Conservation (phyloP, 805 yeast species). For the Saturnispora sekii region DNA sequence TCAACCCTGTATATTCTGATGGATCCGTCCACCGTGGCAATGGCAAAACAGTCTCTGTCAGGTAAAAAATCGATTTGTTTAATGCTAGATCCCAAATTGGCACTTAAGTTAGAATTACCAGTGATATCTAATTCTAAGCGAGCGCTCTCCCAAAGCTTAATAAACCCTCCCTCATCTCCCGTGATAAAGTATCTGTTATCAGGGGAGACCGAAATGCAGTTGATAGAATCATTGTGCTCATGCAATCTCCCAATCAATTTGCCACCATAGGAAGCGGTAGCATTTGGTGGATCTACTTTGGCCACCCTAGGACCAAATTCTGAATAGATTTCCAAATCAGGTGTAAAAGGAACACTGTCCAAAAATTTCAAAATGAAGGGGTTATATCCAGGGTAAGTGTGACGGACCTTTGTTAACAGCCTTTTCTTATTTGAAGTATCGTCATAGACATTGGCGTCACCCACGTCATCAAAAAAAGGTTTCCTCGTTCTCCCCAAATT, state of each 20-base stretch:
- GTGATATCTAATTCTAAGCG: slow-evolving; percentile 55
- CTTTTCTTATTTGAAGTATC: slow-evolving; percentile 20
- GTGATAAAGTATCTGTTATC: slow-evolving; percentile 61
- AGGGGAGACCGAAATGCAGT: slow-evolving; percentile 47
- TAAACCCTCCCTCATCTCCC: slow-evolving; percentile 64
- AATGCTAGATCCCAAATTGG: slow-evolving; percentile 41
- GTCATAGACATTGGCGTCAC: slow-evolving; percentile 18
- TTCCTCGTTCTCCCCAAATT: neutral
- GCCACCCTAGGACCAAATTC: slow-evolving; percentile 50
- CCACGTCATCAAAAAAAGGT: slow-evolving; percentile 15
- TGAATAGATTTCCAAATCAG: slow-evolving; percentile 46
- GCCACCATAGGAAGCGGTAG: neutral
- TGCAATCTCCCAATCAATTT: slow-evolving; percentile 49
- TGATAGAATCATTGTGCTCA: slow-evolving; percentile 54
- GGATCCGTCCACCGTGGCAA: slow-evolving; percentile 39
- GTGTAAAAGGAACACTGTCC: slow-evolving; percentile 42
- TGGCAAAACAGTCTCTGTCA: slow-evolving; percentile 49
- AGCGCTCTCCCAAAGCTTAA: slow-evolving; percentile 71
- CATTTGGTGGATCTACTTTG: neutral
- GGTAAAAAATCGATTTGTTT: slow-evolving; percentile 41
- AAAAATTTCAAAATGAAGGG: slow-evolving; percentile 53
- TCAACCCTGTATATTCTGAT: slow-evolving; percentile 34
- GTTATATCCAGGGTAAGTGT: slow-evolving; percentile 61
- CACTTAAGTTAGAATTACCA: slow-evolving; percentile 37
- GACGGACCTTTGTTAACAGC: slow-evolving; percentile 24